Percentiles rank a stretch among this genome's conserved stretches.
Conservation (phyloP, 2,329 filamentous ascomycete species). For the Colletotrichum musae region DNA sequence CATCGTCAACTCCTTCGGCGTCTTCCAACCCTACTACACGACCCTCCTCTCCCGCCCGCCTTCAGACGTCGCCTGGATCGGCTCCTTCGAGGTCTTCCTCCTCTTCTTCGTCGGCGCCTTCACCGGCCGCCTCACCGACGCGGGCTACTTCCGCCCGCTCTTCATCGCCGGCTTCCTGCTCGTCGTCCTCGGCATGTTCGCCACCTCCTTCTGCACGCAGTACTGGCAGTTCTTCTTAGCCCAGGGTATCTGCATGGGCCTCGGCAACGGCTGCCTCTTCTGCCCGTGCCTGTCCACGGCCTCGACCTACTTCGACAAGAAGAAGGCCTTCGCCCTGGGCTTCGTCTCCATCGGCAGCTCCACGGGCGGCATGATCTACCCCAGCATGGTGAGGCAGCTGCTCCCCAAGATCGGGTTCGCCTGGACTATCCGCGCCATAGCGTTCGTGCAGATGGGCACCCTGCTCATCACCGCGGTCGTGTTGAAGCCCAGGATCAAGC, state of each 20-base stretch:
- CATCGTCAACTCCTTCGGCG: constrained; percentile 69
- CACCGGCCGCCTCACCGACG: constrained; percentile 67
- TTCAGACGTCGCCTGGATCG: constrained; percentile 68
- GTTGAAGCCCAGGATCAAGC: constrained; percentile 58
- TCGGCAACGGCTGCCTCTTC: constrained; percentile 75
- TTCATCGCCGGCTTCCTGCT: constrained; percentile 58
- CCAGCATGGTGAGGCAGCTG: constrained; percentile 69
- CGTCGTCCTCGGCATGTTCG: constrained; percentile 63
- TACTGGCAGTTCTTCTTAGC: constrained; percentile 71
- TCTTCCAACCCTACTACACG: constrained; percentile 69
- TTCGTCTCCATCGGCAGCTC: constrained; percentile 72
- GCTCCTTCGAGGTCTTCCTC: constrained; percentile 67
- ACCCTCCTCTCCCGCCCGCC: constrained; percentile 54
- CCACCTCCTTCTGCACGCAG: constrained; percentile 56
- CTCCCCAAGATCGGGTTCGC: constrained; percentile 69
- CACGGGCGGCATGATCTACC: constrained; percentile 70
- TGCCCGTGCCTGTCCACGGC: constrained; percentile 75
- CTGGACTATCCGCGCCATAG: constrained; percentile 72
- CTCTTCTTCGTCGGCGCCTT: constrained; percentile 69
- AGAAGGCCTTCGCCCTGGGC: constrained; percentile 72
- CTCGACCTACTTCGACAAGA: constrained; percentile 75
- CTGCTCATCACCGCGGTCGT: constrained; percentile 56
- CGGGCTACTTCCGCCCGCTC: constrained; percentile 64
- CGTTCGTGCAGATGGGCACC: constrained; percentile 68
- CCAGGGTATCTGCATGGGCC: constrained; percentile 68